Conservation (phyloP, 805 yeast genomes). For the Allodekkera sacchari region DNA sequence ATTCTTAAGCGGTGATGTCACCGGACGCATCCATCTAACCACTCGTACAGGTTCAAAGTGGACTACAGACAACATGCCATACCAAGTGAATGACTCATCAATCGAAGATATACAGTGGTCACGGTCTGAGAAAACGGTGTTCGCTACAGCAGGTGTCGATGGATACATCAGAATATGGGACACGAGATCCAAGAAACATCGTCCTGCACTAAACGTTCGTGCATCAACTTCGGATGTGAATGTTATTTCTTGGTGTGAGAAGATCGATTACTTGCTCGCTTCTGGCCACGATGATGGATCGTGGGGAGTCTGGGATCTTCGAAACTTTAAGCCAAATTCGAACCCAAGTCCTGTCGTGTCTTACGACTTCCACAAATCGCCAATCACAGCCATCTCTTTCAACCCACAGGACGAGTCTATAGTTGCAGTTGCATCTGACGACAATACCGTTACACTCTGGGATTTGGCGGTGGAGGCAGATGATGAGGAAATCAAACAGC, state of each 20-base stretch:
- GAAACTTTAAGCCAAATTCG: constrained; percentile 61
- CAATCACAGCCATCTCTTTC: constrained; percentile 89
- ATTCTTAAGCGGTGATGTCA: constrained; percentile 78
- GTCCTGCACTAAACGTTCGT: constrained; percentile 76
- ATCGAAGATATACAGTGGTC: constrained; percentile 98
- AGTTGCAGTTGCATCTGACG: constrained; percentile 92
- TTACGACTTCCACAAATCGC: constrained; percentile 89
- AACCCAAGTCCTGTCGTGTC: constrained; percentile 80
- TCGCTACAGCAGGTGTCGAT: constrained; percentile 91
- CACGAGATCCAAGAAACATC: constrained; percentile 84
- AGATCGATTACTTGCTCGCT: constrained; percentile 79
- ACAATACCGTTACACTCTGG: constrained; percentile 95
- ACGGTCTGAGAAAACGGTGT: constrained; percentile 82
- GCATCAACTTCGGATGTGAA: constrained; percentile 84
- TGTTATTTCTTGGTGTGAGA: constrained; percentile 91
- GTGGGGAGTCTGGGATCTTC: constrained; percentile 98
- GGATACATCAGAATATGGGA: constrained; percentile 95
- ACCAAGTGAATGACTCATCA: constrained; percentile 58
- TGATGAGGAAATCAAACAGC: constrained; percentile 90
- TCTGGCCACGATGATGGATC: constrained; percentile 96
- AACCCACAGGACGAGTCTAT: constrained; percentile 94
- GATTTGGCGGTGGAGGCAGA: constrained; percentile 98
- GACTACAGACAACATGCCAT: constrained; percentile 82
- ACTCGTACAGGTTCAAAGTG: constrained; percentile 69
- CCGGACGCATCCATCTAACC: constrained; percentile 77